Percentiles rank a stretch among this genome's conserved stretches.
These are phyloP conservation scores for Blastocystis sp. DNA, from an alignment of 352 stramenopile species.

Conservation along the genomic window DNA sequence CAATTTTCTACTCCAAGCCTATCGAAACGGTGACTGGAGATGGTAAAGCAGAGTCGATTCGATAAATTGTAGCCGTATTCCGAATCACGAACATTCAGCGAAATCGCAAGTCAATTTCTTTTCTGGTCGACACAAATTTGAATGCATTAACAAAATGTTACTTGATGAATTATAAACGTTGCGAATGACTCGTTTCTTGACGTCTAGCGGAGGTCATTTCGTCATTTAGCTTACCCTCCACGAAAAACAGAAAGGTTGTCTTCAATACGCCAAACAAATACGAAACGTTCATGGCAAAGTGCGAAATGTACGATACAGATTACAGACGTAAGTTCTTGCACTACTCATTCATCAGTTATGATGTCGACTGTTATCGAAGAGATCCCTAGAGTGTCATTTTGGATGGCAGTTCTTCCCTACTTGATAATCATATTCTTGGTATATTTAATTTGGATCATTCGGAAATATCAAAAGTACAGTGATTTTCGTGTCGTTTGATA, in stretches of 20 bases:
- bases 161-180: conserved; percentile 24
- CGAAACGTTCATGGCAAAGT: neutral
- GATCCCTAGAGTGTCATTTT: neutral
- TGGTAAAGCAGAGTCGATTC: neutral
- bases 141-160: neutral
- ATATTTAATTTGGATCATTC: neutral
- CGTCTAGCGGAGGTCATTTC: neutral
- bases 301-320: conserved; percentile 31
- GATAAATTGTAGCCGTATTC: neutral
- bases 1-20: neutral
- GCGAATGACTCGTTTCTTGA: neutral
- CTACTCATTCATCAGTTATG: neutral
- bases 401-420: neutral
- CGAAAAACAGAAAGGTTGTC: neutral
- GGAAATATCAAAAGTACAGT: neutral
- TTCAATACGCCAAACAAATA: neutral
- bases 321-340: neutral
- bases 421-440: neutral
- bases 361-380: conserved; percentile 37
- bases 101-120: neutral
- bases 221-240: neutral
- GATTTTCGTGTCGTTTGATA: neutral
- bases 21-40: neutral
- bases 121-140: neutral
- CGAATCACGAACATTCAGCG: neutral